Percentiles rank a stretch among this genome's conserved stretches.
Evolutionary conservation across 2,329 filamentous ascomycete genomes (phyloP).

Genomic region (Davidsoniella virescens): DNA sequence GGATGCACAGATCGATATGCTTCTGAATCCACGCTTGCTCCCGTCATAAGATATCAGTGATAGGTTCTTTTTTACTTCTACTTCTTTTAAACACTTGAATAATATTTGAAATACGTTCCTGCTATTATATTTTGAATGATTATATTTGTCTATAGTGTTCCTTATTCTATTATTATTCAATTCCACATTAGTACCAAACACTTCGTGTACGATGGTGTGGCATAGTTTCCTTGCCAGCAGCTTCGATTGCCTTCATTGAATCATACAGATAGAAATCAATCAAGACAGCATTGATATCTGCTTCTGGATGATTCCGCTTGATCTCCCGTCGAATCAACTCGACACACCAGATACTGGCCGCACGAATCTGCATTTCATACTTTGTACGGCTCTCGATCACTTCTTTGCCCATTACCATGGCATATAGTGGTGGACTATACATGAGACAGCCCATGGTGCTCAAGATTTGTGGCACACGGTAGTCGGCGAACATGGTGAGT

Average conservation of each 20-base stretch:
- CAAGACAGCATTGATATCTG: conserved; percentile 67
- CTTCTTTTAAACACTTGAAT: not conserved
- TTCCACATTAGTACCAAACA: conserved; percentile 66
- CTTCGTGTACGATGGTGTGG: conserved; percentile 83
- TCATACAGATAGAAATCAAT: conserved; percentile 98
- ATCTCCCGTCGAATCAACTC: conserved; percentile 80
- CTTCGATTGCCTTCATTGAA: conserved; percentile 73
- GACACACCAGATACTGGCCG: conserved; percentile 91
- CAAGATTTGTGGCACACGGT: conserved; percentile 87
- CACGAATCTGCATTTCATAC: conserved; percentile 77
- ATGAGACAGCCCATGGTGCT: conserved; percentile 65
- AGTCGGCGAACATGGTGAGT: conserved; percentile 98
- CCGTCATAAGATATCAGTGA: conserved; percentile 15
- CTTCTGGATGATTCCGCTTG: conserved; percentile 50
- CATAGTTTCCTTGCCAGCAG: conserved; percentile 39
- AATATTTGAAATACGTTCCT: not conserved
- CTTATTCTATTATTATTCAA: too few species aligned
- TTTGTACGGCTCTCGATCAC: conserved; percentile 52
- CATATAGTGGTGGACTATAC: conserved; percentile 67
- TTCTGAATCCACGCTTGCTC: conserved; percentile 34
- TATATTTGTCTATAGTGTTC: not conserved
- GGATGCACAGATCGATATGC: conserved; percentile 58
- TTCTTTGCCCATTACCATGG: conserved; percentile 47
- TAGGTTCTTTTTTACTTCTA: too few species aligned
- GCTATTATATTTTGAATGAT: not conserved